Evolutionary conservation across 257 asterid genomes (phyloP).

Genomic region (Capsicum baccatum): DNA sequence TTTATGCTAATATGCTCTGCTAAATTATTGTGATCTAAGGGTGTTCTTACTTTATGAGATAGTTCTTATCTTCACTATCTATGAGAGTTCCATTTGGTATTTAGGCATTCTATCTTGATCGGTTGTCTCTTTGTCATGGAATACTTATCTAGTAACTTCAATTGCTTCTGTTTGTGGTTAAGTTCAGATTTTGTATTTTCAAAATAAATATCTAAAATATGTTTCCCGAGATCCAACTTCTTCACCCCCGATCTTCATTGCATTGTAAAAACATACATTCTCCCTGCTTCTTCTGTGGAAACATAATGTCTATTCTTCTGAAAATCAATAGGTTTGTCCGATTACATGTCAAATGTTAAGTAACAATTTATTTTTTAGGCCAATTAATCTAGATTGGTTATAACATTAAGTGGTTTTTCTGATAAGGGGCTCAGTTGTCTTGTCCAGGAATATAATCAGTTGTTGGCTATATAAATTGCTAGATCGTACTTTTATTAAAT

Average conservation of each 20-base stretch:
- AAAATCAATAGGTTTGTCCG: not conserved
- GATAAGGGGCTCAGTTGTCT: not conserved
- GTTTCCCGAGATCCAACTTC: not conserved
- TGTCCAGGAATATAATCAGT: not conserved
- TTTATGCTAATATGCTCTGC: not conserved
- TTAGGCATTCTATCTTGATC: not conserved
- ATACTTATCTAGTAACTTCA: not conserved
- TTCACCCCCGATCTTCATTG: not conserved
- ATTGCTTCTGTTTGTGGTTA: not conserved
- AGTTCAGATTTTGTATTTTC: not conserved
- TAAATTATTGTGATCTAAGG: not conserved
- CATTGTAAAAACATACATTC: not conserved
- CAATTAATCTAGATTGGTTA: not conserved
- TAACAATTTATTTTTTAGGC: too few species aligned
- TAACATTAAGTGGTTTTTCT: not conserved
- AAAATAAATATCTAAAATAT: not conserved
- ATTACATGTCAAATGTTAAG: too few species aligned
- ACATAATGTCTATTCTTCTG: not conserved
- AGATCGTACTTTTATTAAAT: too few species aligned
- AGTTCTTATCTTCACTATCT: not conserved
- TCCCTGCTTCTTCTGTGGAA: not conserved
- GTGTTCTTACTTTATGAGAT: not conserved
- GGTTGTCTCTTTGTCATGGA: not conserved
- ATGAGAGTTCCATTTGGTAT: not conserved
- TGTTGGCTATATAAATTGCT: not conserved